A percentile compares a stretch with the other conserved stretches of the same genome.
Conservation (phyloP, 192 early-diverging fungal species). For the Dispira simplex region DNA sequence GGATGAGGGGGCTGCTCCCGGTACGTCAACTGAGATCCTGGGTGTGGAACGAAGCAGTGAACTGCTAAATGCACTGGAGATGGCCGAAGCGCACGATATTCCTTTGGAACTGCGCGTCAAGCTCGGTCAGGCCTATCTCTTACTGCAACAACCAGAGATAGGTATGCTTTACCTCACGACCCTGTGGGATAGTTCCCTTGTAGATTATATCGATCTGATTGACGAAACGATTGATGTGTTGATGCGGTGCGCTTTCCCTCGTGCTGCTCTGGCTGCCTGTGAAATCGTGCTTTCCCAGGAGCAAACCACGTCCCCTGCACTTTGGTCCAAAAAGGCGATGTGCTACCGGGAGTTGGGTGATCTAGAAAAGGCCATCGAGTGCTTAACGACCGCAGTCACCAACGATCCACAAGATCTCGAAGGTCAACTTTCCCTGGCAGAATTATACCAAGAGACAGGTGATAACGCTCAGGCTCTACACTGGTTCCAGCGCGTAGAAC, state of each 20-base stretch:
- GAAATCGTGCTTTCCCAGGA: conserved; percentile 13
- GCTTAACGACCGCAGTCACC: conserved; percentile 30
- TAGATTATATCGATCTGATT: conserved; percentile 48
- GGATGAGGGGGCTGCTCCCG: conserved; percentile 7
- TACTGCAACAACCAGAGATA: conserved; percentile 2
- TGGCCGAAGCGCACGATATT: conserved; percentile 21
- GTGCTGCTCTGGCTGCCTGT: conserved; percentile 44
- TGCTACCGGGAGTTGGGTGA: conserved; percentile 43
- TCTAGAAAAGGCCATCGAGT: conserved; percentile 29
- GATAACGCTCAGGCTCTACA: conserved; percentile 18
- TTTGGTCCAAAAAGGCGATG: conserved; percentile 41
- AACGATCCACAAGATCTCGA: conserved; percentile 36
- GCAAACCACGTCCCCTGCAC: conserved; percentile 15
- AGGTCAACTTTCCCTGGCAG: conserved; percentile 37
- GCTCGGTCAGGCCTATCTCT: conserved; percentile 45
- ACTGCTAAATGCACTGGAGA: conserved; percentile 8
- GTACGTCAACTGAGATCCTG: background rate
- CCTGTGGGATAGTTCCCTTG: conserved; percentile 31
- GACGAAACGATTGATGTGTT: conserved; percentile 63
- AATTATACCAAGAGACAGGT: conserved; percentile 48
- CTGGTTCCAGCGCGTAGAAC: conserved; percentile 22
- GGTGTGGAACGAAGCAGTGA: conserved; percentile 9
- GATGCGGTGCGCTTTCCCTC: conserved; percentile 40
- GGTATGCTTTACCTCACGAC: conserved; percentile 46
- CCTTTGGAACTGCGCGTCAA: conserved; percentile 80